A percentile compares a stretch with the other conserved stretches of the same genome.
These are phyloP conservation scores for Olyra latifolia DNA, from an alignment of 176 grass and related monocot species.

Conservation along the genomic window DNA sequence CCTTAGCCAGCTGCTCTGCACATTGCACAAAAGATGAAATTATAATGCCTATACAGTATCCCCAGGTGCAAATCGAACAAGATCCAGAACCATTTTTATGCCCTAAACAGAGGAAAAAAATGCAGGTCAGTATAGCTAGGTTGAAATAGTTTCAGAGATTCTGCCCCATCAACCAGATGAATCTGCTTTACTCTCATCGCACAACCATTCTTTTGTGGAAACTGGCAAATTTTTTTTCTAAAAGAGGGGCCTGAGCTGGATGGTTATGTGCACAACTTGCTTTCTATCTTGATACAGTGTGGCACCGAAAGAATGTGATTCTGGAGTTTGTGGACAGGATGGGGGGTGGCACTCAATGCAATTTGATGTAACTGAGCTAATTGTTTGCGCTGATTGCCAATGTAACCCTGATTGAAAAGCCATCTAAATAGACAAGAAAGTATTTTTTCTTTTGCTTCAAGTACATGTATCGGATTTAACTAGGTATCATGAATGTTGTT, in stretches of 20 bases:
- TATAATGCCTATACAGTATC: not conserved
- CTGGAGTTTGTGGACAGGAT: constrained; percentile 13
- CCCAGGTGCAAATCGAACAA: not conserved
- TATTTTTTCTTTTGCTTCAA: not conserved
- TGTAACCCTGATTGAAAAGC: not conserved
- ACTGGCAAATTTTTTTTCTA: not conserved
- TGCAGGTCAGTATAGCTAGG: not conserved
- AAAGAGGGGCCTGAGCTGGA: not conserved
- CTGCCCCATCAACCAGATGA: not conserved
- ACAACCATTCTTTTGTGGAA: not conserved
- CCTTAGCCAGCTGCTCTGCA: constrained; percentile 84
- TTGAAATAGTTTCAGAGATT: not conserved
- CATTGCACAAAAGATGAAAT: constrained; percentile 20
- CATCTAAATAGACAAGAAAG: not conserved
- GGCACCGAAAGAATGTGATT: not conserved
- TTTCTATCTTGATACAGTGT: constrained; percentile 19
- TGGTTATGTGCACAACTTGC: not conserved
- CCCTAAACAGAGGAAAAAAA: not conserved
- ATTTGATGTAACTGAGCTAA: not conserved
- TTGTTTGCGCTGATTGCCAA: not conserved
- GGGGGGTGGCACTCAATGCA: not conserved
- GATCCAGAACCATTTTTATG: constrained; percentile 8
- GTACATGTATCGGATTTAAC: not conserved
- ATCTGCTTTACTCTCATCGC: not conserved
- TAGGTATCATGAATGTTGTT: constrained; percentile 1